A percentile compares a stretch with the other conserved stretches of the same genome.
Conservation (phyloP, 2,329 filamentous ascomycete species). For the Colletotrichum sp. region DNA sequence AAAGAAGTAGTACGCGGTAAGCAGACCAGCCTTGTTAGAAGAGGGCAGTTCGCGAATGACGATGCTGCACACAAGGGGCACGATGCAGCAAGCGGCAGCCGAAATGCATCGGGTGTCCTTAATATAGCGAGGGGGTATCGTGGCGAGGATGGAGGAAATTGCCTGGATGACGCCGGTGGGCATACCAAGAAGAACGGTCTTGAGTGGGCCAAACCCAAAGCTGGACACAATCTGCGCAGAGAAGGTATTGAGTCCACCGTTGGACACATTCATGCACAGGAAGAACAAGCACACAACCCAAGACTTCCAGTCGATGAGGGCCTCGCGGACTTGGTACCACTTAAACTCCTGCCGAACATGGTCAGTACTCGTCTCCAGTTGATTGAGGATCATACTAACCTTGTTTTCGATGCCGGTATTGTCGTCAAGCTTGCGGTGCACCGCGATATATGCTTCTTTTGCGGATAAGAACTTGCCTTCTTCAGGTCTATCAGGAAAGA, state of each 20-base stretch:
- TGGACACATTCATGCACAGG: constrained; percentile 30
- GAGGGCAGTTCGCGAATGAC: constrained; percentile 28
- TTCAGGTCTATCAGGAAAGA: constrained; percentile 28
- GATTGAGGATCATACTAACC: neutral
- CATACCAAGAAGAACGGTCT: constrained; percentile 33
- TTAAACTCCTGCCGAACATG: constrained; percentile 24
- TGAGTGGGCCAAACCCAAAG: constrained; percentile 53
- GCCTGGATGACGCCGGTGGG: neutral
- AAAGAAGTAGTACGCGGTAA: neutral
- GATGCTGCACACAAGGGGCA: constrained; percentile 5
- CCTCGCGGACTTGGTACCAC: constrained; percentile 33
- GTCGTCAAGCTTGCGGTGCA: constrained; percentile 34
- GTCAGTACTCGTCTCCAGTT: neutral
- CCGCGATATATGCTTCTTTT: constrained; percentile 24
- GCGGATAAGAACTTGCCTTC: neutral
- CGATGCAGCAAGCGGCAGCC: constrained; percentile 12
- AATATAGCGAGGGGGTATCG: constrained; percentile 16
- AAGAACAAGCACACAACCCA: constrained; percentile 33
- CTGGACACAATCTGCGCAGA: constrained; percentile 57
- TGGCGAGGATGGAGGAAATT: neutral
- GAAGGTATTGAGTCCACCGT: constrained; percentile 39
- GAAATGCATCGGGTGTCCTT: constrained; percentile 15
- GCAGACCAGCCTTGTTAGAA: constrained; percentile 42
- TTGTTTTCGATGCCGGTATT: constrained; percentile 38
- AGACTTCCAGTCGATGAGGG: constrained; percentile 33